Base-by-base conservation (phyloP, 2,329 filamentous ascomycete species). In the Sporothrix variecibatus region DNA sequence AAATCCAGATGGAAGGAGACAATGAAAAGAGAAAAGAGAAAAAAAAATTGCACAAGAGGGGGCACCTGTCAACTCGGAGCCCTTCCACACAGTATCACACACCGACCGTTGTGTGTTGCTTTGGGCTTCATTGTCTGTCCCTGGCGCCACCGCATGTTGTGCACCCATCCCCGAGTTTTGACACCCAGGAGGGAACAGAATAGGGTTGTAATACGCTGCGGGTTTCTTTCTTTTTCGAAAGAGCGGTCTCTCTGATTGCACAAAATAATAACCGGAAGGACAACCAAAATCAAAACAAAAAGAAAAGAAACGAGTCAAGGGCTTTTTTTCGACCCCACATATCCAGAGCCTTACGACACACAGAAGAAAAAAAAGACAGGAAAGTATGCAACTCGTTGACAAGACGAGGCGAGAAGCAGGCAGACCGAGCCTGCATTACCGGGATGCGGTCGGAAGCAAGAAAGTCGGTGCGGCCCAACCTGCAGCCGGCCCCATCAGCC, bases 391-490 rank as follows among this genome's bases (percentile, higher is more conserved):
- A 26, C 11, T 65, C 60, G 62, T 46, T 46, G 62, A 60, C 28
- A 38, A 71, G 38, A 51, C 58, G 49, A 28, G 68, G 17, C 38
- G 62, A 71, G 12, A 60, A 65, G 53, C 40, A 67, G 15, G 40
- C 8, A 51, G 58, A 6, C 43, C 8, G 60, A 64, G 38, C 49
- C 51, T 73, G 49, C 62, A 46, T 31, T 56, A 26, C 43, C 58
- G 71, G 71, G 31, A 58, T 46, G 60, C 40, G 31, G 31, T 60
- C 67, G 49, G 58, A 72, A 69, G 46, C 51, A n/a, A 38, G 46
- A 75, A 60, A 65, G 74, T 74, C 70, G 74, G 72, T 74, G 75
- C 75, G 74, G 74, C 75, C 75, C 69, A 77, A 77, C 72, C 67
- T 76, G 75, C 72, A 62, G 64, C 73, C 72, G 31, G 58, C 67